Base-by-base conservation (phyloP, 352 stramenopile genomes). In the Globisporangium okanoganense region DNA sequence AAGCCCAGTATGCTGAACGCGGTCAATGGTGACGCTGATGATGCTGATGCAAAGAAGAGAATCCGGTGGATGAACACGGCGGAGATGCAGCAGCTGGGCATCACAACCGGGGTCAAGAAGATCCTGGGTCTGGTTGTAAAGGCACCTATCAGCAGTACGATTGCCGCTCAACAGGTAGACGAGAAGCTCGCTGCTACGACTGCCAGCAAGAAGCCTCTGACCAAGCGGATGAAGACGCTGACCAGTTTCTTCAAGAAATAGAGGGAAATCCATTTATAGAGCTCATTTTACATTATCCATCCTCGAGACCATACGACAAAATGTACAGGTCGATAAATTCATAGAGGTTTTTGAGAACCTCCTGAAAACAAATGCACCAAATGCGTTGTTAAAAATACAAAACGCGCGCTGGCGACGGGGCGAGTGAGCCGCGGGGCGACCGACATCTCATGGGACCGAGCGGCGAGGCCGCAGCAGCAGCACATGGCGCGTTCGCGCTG, bases 81-180 rank as follows among this genome's bases (percentile, higher is more conserved):
- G 2, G 79, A 97, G 52, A 95, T 96, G 76, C 58, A 79, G 47
- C 65, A 88, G 60, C 64, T 82, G 25, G 88, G 88, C 25, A 94
- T 97, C 66, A 96, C 88, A 1, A 95, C 87, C 0, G 87, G 88
- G 38, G 83, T 94, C 48, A 90, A 90, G 68, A 97, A 97, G 62
- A 92, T 96, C 25, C 56, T 97, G 38, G 56, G 82, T 31, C 71
- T 89, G 6, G 75, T 92, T 6, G 38, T 67, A 13, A 66, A 73
- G 49, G 20, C 48, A 22, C 31, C 47, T 3, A 5, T 41, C 22
- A 22, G 31, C 29, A 45, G 24, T 33, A 52, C 24, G 13, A 22
- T 2, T 16, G 58, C 38, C 36, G 12, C 45, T 14, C 8, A 56
- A 25, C 40, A 40, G 18, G 10, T 2, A 14, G 13, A 25, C 18